Base-by-base conservation (phyloP, 257 asterid species). In the Nicotiana sylvestris region DNA sequence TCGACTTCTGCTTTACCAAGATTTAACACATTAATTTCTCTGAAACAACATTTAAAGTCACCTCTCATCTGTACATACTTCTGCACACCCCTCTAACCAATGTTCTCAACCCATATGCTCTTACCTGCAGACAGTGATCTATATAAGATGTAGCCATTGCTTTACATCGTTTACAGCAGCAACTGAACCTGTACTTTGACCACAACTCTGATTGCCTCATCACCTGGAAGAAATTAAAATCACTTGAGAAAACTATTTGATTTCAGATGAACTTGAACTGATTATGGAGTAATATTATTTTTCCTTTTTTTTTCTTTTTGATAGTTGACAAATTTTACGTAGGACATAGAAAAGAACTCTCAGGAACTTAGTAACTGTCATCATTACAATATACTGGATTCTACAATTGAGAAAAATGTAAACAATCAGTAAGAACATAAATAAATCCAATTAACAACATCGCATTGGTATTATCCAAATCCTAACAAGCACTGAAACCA, bases 71-170 rank as follows among this genome's bases (percentile, higher is more conserved):
- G 37, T 35, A 35, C 39, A 35, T 35, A 5, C 39, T 35, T 35
- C 39, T 35, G 39, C 30, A 82, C 2, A 18, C 67, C 57, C 49
- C 33, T 62, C 29, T 27, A 27, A 82, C 39, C 32, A 27, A n/a
- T 49, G 35, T n/a, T 66, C 67, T 69, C 76, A 55, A 55, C 66
- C 69, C 25, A 53, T 53, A 57, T 64, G 81, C 66, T 60, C 91
- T 90, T 88, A 95, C 98, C 85, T 89, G 91, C 74, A 95, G 86
- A 80, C 84, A 87, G 80, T 11, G 74, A 88, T 95, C 98, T 66
- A 86, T 91, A 67, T 87, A 88, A 62, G 90, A 79, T 32, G 80
- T 39, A 76, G 98, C 92, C 43, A 81, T 76, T n/a, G 86, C 90
- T 83, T 62, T 83, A 77, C 98, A 95, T 18, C 98, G 88, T 77